Conservation (phyloP, 2,329 filamentous ascomycete species). For the Colletotrichum destructivum region DNA sequence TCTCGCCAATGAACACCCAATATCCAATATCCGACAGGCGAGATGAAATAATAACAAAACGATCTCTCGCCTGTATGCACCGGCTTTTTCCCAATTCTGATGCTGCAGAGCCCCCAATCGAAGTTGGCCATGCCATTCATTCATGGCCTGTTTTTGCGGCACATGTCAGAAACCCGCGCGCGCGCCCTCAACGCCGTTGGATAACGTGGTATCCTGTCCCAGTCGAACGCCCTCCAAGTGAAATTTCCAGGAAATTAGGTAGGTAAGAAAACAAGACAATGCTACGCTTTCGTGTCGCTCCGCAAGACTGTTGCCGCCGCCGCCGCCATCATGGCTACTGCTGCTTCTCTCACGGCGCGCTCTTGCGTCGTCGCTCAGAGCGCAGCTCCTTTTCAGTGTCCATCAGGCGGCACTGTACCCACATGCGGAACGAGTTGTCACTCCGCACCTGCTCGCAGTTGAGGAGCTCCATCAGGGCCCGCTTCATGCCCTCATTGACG, state of each 20-base stretch:
- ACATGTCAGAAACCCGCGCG: not conserved
- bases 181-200: slow-evolving; percentile 29
- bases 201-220: slow-evolving; percentile 6
- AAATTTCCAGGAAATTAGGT: slow-evolving; percentile 9
- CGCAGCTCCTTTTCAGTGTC: slow-evolving; percentile 73
- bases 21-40: slow-evolving; percentile 31
- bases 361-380: slow-evolving; percentile 62
- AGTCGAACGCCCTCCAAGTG: slow-evolving; percentile 8
- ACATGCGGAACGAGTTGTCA: slow-evolving; percentile 68
- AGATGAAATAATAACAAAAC: not conserved
- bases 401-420: slow-evolving; percentile 72
- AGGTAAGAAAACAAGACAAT: not conserved
- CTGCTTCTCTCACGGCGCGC: slow-evolving; percentile 26
- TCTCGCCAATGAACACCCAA: slow-evolving; percentile 15
- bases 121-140: not conserved
- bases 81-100: slow-evolving; percentile 20
- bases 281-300: slow-evolving; percentile 22
- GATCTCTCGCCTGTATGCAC: slow-evolving; percentile 28
- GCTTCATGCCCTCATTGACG: slow-evolving; percentile 74
- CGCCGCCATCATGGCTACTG: too few relatives aligned
- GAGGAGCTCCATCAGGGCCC: slow-evolving; percentile 72
- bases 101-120: not conserved
- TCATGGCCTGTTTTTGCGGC: slow-evolving; percentile 7
- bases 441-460: slow-evolving; percentile 70
- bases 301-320: not conserved